Base-by-base conservation (phyloP, 495 filamentous ascomycete species). In the Penicillium dipodomyicola region DNA sequence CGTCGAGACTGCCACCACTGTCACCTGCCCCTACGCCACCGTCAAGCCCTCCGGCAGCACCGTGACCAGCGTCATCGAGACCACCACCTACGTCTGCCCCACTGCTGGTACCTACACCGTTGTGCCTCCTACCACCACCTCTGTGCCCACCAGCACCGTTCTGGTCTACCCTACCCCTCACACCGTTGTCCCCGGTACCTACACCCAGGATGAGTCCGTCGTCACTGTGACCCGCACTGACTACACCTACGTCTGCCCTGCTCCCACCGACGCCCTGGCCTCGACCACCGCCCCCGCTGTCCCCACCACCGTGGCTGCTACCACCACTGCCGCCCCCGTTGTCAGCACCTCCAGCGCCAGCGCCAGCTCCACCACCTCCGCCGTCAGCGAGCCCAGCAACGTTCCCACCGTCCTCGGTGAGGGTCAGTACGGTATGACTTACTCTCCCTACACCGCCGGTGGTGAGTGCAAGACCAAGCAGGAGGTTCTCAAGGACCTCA, bases 381-480 rank as follows among this genome's bases (percentile, higher is more conserved):
- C 15, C 35, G 10, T 11, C 35, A 17, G 6, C 35, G n/a, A 39
- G 35, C 15, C 35, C 17, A 48, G 29, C 29, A 2, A 2, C 9
- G n/a, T 30, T 12, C 45, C 45, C 17, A n/a, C 30, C 29, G 45
- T 32, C 7, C 45, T 48, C 65, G 58, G 65, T 52, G 80, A 79
- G 51, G 71, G 80, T 72, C 80, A 85, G 68, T 96, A 89, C 86
- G 89, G 87, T 77, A 91, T 97, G 67, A 90, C 94, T 62, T 97
- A 96, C 83, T 91, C 90, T 40, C 90, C 92, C 19, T 97, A 92
- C 79, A 76, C 77, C 65, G 51, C 58, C 58, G 58, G 57, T 51
- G 77, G 85, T 64, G 62, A 67, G 15, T 97, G 93, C 87, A 92
- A 90, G 85, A 58, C 64, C 66, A 72, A 79, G 54, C 40, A 52